These are phyloP conservation scores for Xerocomellus chrysenteron DNA, from an alignment of 768 basidiomycete species.

Conservation along the genomic window DNA sequence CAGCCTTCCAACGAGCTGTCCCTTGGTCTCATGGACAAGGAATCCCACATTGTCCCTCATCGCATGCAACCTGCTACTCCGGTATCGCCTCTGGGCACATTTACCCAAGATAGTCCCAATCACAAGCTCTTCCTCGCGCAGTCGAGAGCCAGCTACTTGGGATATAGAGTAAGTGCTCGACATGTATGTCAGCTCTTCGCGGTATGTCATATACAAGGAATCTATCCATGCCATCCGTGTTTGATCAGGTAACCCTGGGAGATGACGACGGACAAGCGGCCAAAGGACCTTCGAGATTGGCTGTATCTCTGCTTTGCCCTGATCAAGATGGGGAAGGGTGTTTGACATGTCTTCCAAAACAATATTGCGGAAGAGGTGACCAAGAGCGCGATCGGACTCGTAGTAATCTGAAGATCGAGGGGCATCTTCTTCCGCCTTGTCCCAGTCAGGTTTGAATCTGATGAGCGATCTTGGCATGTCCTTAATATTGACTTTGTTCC, in stretches of 20 bases:
- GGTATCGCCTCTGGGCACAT: slow-evolving; percentile 60
- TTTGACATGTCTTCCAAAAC: slow-evolving; percentile 38
- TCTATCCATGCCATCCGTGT: slow-evolving; percentile 13
- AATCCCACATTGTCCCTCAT: slow-evolving; percentile 58
- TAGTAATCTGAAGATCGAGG: slow-evolving; percentile 68
- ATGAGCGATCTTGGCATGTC: slow-evolving; percentile 56
- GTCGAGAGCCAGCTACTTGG: slow-evolving; percentile 48
- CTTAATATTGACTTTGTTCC: slow-evolving; percentile 58
- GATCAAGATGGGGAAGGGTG: slow-evolving; percentile 4
- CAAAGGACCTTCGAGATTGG: slow-evolving; percentile 25
- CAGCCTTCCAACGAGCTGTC: slow-evolving; percentile 33
- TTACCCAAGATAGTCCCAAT: slow-evolving; percentile 72
- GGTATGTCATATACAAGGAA: slow-evolving; percentile 39
- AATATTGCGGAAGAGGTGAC: slow-evolving; percentile 67
- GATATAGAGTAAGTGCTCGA: slow-evolving; percentile 66
- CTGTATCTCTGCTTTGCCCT: slow-evolving; percentile 30
- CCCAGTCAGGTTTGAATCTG: slow-evolving; percentile 78
- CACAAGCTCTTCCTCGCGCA: slow-evolving; percentile 74
- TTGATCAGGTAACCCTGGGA: slow-evolving; percentile 2
- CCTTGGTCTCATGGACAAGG: slow-evolving; percentile 52
- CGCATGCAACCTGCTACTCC: slow-evolving; percentile 55
- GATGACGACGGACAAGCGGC: slow-evolving; percentile 22
- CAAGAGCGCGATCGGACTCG: slow-evolving; percentile 66
- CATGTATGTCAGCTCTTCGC: slow-evolving; percentile 68
- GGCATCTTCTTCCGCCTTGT: slow-evolving; percentile 54